phyloP scores from a whole-genome alignment of 345 rosid species.

The Gossypium anomalum region DNA sequence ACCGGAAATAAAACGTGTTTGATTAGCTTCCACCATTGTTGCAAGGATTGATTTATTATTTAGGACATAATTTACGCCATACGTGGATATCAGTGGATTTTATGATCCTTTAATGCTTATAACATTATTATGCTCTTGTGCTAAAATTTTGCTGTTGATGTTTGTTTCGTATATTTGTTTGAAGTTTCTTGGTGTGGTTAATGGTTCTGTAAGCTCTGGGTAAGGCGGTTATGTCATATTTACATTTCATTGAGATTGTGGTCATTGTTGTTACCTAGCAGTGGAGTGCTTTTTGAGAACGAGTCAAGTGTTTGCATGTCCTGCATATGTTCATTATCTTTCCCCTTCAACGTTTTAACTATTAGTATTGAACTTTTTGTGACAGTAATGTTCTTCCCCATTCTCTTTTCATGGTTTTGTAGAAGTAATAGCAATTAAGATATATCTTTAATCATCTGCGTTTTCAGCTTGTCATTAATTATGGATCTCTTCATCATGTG shows the following conservation, averaged over 20 bases:
- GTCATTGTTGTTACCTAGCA: neutral
- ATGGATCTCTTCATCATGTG: neutral
- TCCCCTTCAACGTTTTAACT: slow-evolving; percentile 11
- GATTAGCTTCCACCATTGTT: neutral
- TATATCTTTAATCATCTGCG: neutral
- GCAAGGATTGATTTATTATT: neutral
- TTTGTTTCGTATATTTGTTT: neutral
- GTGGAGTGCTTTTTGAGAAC: neutral
- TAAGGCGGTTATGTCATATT: neutral
- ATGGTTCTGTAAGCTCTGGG: neutral
- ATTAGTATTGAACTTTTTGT: neutral
- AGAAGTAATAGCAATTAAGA: neutral
- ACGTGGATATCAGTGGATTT: neutral
- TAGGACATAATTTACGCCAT: neutral
- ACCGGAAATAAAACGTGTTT: neutral
- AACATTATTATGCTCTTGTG: neutral
- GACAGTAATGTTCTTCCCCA: neutral
- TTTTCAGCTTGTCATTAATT: neutral
- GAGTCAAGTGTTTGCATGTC: slow-evolving; percentile 61
- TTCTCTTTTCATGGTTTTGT: neutral
- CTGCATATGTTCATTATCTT: slow-evolving; percentile 44
- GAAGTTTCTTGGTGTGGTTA: neutral
- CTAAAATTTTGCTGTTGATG: neutral
- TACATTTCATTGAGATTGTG: neutral
- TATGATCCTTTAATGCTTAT: neutral